phyloP scores from a whole-genome alignment of 2,329 filamentous ascomycete species.

The Juglanconis juglandina region DNA sequence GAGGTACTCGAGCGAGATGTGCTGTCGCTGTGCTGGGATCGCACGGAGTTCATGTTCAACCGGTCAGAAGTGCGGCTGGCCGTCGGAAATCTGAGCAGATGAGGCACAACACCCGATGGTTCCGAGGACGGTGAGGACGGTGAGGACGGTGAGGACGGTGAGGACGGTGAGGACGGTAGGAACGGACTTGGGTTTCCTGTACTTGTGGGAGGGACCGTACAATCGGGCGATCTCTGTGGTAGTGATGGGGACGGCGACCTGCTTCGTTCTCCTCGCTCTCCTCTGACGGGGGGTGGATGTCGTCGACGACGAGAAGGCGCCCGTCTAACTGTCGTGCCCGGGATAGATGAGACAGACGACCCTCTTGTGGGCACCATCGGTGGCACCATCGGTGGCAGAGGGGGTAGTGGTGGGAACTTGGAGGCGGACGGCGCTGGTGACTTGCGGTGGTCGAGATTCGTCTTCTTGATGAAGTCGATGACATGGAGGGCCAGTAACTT shows the following conservation, averaged over 20 bases:
- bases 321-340: neutral
- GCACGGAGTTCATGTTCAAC: neutral
- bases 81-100: neutral
- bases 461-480: conserved; percentile 33
- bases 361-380: neutral
- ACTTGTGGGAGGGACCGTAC: neutral
- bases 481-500: conserved; percentile 38
- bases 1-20: conserved; percentile 1
- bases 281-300: neutral
- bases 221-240: conserved; percentile 1
- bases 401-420: conserved; percentile 28
- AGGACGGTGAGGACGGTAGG: no score
- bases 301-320: neutral
- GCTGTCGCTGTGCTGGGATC: conserved; percentile 1
- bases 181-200: neutral
- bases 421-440: conserved; percentile 4
- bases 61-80: neutral
- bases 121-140: neutral
- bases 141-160: neutral
- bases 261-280: neutral
- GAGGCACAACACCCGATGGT: neutral
- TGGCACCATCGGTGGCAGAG: conserved; percentile 18
- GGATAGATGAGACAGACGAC: neutral
- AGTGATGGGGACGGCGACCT: neutral
- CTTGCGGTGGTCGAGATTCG: conserved; percentile 26